A percentile compares a stretch with the other conserved stretches of the same genome.
These are phyloP conservation scores for Rosa hybrid DNA, from an alignment of 331 rosid genomes.

Conservation along the genomic window DNA sequence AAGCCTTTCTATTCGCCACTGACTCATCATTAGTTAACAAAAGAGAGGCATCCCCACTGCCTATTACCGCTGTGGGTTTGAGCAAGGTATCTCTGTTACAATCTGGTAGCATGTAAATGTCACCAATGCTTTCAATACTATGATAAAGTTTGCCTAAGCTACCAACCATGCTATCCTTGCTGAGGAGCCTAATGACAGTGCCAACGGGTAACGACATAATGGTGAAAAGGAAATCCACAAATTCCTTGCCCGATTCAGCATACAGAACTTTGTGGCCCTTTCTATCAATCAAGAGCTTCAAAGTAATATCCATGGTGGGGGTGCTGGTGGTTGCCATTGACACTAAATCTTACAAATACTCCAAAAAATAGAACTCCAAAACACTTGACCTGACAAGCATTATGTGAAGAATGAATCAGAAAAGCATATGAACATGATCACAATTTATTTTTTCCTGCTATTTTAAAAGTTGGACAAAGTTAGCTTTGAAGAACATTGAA, in stretches of 20 bases:
- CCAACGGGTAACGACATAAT: slow-evolving; percentile 25
- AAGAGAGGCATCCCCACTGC: neutral
- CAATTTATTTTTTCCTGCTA: too few relatives aligned
- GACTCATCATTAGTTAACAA: neutral
- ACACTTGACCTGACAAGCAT: too few relatives aligned
- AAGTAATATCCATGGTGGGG: neutral
- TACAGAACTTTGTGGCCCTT: slow-evolving; percentile 21
- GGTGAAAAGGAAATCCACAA: slow-evolving; percentile 29
- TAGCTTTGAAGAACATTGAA: too few relatives aligned
- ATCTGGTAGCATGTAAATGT: slow-evolving; percentile 6
- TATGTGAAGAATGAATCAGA: too few relatives aligned
- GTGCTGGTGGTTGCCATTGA: neutral
- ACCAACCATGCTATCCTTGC: slow-evolving; percentile 2
- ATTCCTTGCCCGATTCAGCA: slow-evolving; percentile 29
- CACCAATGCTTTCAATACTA: neutral
- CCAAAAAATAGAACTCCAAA: too few relatives aligned
- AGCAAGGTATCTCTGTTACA: neutral
- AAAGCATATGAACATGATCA: too few relatives aligned
- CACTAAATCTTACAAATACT: neutral
- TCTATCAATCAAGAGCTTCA: slow-evolving; percentile 32
- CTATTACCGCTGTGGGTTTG: neutral
- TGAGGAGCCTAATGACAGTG: slow-evolving; percentile 11
- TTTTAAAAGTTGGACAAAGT: too few relatives aligned
- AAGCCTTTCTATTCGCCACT: neutral
- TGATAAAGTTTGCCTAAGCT: slow-evolving; percentile 15